Conservation (phyloP, 2,329 filamentous ascomycete genomes). For the Exophiala bonariae region DNA sequence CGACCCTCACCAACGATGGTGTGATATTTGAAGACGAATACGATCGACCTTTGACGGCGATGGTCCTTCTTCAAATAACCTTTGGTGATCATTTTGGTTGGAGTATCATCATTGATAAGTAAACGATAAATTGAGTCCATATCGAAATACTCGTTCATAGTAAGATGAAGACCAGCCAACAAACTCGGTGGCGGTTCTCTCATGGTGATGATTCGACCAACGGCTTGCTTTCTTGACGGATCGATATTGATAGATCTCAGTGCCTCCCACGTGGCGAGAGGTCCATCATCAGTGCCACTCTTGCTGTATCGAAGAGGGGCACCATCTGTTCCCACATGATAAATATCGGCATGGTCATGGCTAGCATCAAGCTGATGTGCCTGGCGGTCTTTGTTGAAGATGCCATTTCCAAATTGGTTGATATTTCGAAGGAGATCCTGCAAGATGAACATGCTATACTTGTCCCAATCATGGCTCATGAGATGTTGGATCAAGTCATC, state of each 20-base stretch:
- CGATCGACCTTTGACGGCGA: slow-evolving; percentile 57
- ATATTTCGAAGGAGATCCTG: slow-evolving; percentile 45
- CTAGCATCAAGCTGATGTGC: slow-evolving; percentile 40
- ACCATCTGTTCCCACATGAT: slow-evolving; percentile 54
- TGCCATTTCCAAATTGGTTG: slow-evolving; percentile 32
- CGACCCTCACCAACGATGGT: slow-evolving; percentile 59
- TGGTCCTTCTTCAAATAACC: slow-evolving; percentile 49
- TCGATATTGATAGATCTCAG: slow-evolving; percentile 38
- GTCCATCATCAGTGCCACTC: slow-evolving; percentile 32
- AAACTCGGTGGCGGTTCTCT: slow-evolving; percentile 62
- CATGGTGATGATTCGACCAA: slow-evolving; percentile 61
- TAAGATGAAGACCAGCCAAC: slow-evolving; percentile 60
- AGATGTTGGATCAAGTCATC: slow-evolving; percentile 48
- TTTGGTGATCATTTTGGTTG: slow-evolving; percentile 46
- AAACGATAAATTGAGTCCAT: slow-evolving; percentile 61
- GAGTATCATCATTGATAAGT: slow-evolving; percentile 51
- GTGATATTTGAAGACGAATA: slow-evolving; percentile 67
- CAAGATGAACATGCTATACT: slow-evolving; percentile 42
- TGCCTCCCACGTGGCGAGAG: slow-evolving; percentile 37
- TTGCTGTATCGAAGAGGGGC: slow-evolving; percentile 37
- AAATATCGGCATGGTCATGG: slow-evolving; percentile 58
- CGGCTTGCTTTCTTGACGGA: slow-evolving; percentile 43
- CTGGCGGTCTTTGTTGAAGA: slow-evolving; percentile 42
- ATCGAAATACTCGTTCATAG: slow-evolving; percentile 59
- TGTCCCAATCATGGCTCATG: slow-evolving; percentile 43